Conservation (phyloP, 2,329 filamentous ascomycete species). For the Cladorrhinum sp. region DNA sequence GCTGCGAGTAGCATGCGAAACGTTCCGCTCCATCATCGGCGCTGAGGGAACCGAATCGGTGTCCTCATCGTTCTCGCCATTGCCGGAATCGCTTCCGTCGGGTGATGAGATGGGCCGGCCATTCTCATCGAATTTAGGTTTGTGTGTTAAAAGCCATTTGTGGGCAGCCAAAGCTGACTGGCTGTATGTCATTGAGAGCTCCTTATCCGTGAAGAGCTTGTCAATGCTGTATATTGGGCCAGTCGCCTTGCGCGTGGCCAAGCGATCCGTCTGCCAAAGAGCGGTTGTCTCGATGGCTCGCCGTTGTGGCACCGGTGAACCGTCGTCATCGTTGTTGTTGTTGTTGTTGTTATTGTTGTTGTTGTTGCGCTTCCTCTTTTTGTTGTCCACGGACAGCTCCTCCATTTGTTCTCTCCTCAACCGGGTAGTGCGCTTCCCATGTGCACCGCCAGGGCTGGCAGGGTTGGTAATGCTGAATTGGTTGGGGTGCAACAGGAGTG, state of each 20-base stretch:
- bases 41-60: constrained; percentile 48
- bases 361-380: constrained; percentile 61
- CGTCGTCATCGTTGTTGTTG: constrained; percentile 57
- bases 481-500: constrained; percentile 63
- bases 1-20: constrained; percentile 62
- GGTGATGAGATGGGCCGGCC: constrained; percentile 49
- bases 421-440: constrained; percentile 61
- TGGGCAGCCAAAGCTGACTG: constrained; percentile 59
- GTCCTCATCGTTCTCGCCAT: constrained; percentile 49
- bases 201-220: constrained; percentile 69
- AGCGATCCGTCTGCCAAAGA: constrained; percentile 60
- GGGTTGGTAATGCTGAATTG: constrained; percentile 66
- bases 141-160: constrained; percentile 58
- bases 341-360: constrained; percentile 62
- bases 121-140: constrained; percentile 46
- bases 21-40: constrained; percentile 59
- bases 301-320: constrained; percentile 58
- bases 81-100: constrained; percentile 53
- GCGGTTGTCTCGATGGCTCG: constrained; percentile 58
- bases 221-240: constrained; percentile 64
- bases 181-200: constrained; percentile 64
- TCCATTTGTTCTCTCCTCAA: constrained; percentile 57
- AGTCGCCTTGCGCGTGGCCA: constrained; percentile 53
- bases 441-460: constrained; percentile 59
- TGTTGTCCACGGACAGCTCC: constrained; percentile 53